Percentiles rank a stretch among this genome's conserved stretches.
Evolutionary conservation across 2,329 filamentous ascomycete genomes (phyloP).

Genomic region (Sporothrix schenckii): DNA sequence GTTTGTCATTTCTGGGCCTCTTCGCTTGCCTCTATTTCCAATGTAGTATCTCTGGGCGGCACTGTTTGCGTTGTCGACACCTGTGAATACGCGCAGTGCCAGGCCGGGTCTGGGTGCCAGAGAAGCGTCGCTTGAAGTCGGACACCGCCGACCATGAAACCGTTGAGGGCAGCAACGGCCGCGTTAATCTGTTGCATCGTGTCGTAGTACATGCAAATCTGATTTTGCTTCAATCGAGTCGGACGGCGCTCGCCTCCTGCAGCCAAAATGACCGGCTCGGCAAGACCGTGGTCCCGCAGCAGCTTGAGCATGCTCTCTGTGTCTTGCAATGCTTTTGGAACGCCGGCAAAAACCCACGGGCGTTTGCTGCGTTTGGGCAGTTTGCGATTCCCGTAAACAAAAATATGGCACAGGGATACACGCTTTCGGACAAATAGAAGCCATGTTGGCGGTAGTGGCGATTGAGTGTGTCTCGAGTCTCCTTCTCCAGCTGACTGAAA

Average conservation of each 20-base stretch:
- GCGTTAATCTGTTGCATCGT: neutral
- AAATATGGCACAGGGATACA: neutral
- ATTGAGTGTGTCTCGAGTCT: neutral
- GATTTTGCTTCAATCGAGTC: neutral
- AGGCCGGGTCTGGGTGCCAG: neutral
- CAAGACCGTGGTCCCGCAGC: neutral
- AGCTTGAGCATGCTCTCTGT: neutral
- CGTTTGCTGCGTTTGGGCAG: neutral
- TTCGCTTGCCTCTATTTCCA: neutral
- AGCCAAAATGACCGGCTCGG: neutral
- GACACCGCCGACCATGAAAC: neutral
- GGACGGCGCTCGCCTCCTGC: neutral
- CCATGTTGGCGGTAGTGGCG: neutral
- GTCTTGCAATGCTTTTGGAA: neutral
- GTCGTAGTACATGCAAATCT: neutral
- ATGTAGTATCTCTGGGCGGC: neutral
- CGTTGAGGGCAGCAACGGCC: neutral
- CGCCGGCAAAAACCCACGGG: too few species aligned
- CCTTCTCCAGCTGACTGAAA: neutral
- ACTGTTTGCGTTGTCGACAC: neutral
- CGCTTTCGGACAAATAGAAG: neutral
- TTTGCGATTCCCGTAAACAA: neutral
- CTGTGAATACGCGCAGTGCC: slow-evolving; percentile 1
- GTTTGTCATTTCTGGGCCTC: too few species aligned
- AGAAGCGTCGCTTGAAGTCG: neutral